Evolutionary conservation across 306 rosid genomes (phyloP).

Genomic region (Arachis hypogaea): DNA sequence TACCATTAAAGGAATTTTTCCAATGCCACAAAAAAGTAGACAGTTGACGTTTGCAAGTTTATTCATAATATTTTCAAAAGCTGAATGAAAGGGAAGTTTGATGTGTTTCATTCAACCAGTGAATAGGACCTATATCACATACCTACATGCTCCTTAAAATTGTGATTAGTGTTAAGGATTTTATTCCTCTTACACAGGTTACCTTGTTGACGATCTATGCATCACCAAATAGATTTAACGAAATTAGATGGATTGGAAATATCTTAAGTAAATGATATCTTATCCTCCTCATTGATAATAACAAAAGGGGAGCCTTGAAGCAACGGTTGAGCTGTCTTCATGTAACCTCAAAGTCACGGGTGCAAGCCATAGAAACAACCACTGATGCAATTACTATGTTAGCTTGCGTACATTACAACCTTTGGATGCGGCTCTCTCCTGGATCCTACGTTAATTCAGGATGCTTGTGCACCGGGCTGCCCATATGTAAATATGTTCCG

Average conservation of each 20-base stretch:
- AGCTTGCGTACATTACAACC: too few relatives aligned
- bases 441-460: too few relatives aligned
- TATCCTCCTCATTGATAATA: neutral
- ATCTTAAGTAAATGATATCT: slow-evolving; percentile 8
- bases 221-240: slow-evolving; percentile 10
- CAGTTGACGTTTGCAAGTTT: slow-evolving; percentile 2
- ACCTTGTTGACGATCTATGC: neutral
- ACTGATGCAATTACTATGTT: too few relatives aligned
- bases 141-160: neutral
- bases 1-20: neutral
- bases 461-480: too few relatives aligned
- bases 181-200: neutral
- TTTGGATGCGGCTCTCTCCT: too few relatives aligned
- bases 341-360: too few relatives aligned
- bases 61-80: neutral
- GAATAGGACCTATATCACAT: neutral
- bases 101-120: neutral
- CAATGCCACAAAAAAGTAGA: slow-evolving; percentile 19
- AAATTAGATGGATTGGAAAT: neutral
- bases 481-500: too few relatives aligned
- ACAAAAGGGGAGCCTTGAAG: too few relatives aligned
- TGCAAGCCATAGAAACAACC: too few relatives aligned
- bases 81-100: slow-evolving; percentile 1
- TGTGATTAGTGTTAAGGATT: neutral
- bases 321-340: too few relatives aligned